Base-by-base conservation (phyloP, 768 basidiomycete genomes). In the Hydnum rufescens region DNA sequence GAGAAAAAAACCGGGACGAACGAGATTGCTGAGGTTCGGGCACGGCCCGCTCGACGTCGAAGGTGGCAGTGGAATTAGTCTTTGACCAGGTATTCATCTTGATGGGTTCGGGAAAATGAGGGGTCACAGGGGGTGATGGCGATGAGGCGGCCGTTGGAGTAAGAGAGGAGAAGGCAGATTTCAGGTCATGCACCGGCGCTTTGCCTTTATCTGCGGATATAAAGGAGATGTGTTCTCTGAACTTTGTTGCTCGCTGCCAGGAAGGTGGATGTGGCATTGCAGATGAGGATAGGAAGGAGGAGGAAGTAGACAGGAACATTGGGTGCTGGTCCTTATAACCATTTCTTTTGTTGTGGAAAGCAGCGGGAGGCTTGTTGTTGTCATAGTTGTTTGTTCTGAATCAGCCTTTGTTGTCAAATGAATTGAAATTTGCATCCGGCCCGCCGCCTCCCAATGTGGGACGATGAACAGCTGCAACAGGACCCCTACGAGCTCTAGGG, bases 181-280 rank as follows among this genome's bases (percentile, higher is more conserved):
- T 47, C 16, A 47, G 22, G 36, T 39, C n/a, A 22, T 22, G 44
- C 44, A 47, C 13, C 34, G 52, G 8, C 13, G 47, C 18, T 30
- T 25, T 23, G 22, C 47, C 22, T 13, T 39, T 13, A 22, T 39
- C 36, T 31, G 54, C 44, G 52, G 26, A 51, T 31, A 55, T 53
- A 28, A 52, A 32, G 8, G 54, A 55, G 32, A 55, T 32, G 51
- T 55, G 54, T 52, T 55, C 54, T 23, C 51, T 34, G 42, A 55
- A 55, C 51, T 44, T 55, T 32, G 54, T 55, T 18, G 54, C 51
- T 25, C 36, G 51, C 39, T 55, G 54, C 54, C 54, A 55, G 4
- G 54, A 55, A 16, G 36, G 13, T 13, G 36, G 22, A n/a, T n/a
- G n/a, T 13, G 36, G 13, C 36, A 39, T 39, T 22, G 36, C 36